phyloP scores from a whole-genome alignment of 768 basidiomycete genomes.

The Rickenella mellea region DNA sequence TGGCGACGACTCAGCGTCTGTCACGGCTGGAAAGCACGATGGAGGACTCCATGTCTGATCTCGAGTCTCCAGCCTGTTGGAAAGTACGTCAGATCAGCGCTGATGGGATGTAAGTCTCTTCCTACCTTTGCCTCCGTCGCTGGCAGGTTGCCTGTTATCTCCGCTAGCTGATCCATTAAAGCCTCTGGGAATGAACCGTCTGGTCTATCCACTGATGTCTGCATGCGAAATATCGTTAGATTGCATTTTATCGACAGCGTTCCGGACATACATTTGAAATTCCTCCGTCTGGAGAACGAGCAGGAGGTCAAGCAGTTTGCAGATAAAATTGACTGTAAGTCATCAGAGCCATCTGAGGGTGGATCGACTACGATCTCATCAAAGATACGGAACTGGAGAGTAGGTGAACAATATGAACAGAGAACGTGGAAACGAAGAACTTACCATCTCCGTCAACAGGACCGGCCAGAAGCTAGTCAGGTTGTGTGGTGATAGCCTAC shows the following conservation, averaged over 20 bases:
- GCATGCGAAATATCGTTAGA: background rate
- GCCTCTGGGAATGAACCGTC: conserved; percentile 78
- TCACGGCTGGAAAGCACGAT: too few species aligned
- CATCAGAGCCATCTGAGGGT: conserved; percentile 78
- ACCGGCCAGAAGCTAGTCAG: conserved; percentile 96
- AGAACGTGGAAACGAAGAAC: conserved; percentile 11
- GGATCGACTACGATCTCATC: conserved; percentile 65
- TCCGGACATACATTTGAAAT: conserved; percentile 74
- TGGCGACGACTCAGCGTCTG: too few species aligned
- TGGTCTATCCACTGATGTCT: conserved; percentile 96
- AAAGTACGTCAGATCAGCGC: too few species aligned
- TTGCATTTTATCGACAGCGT: conserved; percentile 1
- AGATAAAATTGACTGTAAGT: conserved; percentile 72
- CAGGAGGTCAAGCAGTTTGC: conserved; percentile 91
- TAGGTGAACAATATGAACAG: too few species aligned
- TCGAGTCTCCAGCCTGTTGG: too few species aligned
- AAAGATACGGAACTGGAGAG: conserved; percentile 73
- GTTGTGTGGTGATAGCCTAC: conserved; percentile 84
- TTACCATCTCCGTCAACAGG: conserved; percentile 81
- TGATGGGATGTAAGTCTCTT: background rate
- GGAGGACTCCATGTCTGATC: too few species aligned
- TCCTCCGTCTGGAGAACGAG: conserved; percentile 91
- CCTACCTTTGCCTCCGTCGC: conserved; percentile 24
- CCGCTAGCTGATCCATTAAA: conserved; percentile 85
- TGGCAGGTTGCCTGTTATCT: conserved; percentile 67